These are phyloP conservation scores for Pulveroboletus sp. DNA, from an alignment of 768 basidiomycete species.

Conservation along the genomic window DNA sequence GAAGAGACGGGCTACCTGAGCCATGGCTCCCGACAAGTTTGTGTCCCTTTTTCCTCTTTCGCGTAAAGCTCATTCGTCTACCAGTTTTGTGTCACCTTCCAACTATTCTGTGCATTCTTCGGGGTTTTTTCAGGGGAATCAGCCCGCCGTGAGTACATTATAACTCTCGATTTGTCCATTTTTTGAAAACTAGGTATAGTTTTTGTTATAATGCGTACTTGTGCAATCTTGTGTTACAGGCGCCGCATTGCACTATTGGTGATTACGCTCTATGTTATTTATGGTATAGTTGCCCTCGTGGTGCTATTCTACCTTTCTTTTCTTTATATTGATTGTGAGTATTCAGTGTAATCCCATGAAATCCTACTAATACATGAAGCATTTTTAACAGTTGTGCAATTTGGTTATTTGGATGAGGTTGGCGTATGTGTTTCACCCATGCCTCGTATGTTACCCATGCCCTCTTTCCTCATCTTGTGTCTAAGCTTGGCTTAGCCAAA, in stretches of 20 bases:
- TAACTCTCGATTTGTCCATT: too few species aligned
- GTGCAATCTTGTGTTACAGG: constrained; percentile 19
- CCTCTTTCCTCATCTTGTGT: background rate
- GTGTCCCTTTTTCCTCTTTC: background rate
- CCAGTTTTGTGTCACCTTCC: constrained; percentile 8
- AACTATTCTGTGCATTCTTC: background rate
- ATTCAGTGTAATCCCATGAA: too few species aligned
- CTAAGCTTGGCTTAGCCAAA: constrained; percentile 3
- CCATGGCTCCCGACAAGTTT: constrained; percentile 10
- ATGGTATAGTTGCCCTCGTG: background rate
- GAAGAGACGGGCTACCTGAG: constrained; percentile 23
- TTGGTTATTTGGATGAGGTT: constrained; percentile 2
- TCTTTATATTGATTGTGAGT: background rate
- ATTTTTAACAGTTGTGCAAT: background rate
- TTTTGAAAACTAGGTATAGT: constrained; percentile 9
- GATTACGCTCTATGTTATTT: constrained; percentile 12
- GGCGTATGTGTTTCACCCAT: constrained; percentile 13
- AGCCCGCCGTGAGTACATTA: constrained; percentile 9
- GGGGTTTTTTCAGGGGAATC: constrained; percentile 2
- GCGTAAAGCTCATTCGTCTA: background rate
- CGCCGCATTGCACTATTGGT: background rate
- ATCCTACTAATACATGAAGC: background rate
- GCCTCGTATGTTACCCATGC: background rate
- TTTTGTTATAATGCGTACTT: constrained; percentile 24
- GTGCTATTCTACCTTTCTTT: too few species aligned